These are phyloP conservation scores for Skeletonema grethae DNA, from an alignment of 108 stramenopile genomes.

Conservation along the genomic window DNA sequence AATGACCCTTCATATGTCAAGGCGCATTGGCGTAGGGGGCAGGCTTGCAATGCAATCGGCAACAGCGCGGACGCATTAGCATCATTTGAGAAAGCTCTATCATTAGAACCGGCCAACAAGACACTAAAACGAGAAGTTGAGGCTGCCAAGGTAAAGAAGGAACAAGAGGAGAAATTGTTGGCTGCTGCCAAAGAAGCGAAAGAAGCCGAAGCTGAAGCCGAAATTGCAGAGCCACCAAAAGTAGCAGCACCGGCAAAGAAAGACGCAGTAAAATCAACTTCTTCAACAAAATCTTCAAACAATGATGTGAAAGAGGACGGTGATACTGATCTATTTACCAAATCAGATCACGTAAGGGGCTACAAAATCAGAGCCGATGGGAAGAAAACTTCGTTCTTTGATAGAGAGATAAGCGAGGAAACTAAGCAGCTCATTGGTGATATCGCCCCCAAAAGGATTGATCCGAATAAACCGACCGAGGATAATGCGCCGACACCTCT, in stretches of 20 bases:
- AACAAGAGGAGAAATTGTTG: slow-evolving; percentile 49
- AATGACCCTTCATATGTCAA: slow-evolving; percentile 69
- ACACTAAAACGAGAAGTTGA: slow-evolving; percentile 64
- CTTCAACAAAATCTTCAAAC: slow-evolving; percentile 17
- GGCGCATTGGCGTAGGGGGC: slow-evolving; percentile 75
- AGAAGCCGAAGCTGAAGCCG: slow-evolving; percentile 11
- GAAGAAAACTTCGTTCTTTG: slow-evolving; percentile 94
- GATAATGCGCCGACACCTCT: slow-evolving; percentile 21
- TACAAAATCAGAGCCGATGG: slow-evolving; percentile 95
- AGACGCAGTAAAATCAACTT: slow-evolving; percentile 6
- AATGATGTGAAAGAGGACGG: slow-evolving; percentile 8
- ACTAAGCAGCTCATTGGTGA: slow-evolving; percentile 90
- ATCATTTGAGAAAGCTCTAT: slow-evolving; percentile 53
- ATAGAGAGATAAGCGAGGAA: slow-evolving; percentile 94
- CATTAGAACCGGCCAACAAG: slow-evolving; percentile 69
- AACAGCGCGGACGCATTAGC: slow-evolving; percentile 54
- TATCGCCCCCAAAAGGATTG: slow-evolving; percentile 93
- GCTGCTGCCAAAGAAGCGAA: not conserved
- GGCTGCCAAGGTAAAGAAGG: slow-evolving; percentile 47
- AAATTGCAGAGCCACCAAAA: slow-evolving; percentile 6
- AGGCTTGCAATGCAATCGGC: slow-evolving; percentile 51
- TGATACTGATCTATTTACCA: slow-evolving; percentile 55
- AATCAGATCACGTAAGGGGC: slow-evolving; percentile 86
- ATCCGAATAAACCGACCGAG: slow-evolving; percentile 30
- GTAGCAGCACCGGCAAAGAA: slow-evolving; percentile 10